phyloP scores from a whole-genome alignment of 768 basidiomycete species.

The Pleurotus salmoneostramineus region DNA sequence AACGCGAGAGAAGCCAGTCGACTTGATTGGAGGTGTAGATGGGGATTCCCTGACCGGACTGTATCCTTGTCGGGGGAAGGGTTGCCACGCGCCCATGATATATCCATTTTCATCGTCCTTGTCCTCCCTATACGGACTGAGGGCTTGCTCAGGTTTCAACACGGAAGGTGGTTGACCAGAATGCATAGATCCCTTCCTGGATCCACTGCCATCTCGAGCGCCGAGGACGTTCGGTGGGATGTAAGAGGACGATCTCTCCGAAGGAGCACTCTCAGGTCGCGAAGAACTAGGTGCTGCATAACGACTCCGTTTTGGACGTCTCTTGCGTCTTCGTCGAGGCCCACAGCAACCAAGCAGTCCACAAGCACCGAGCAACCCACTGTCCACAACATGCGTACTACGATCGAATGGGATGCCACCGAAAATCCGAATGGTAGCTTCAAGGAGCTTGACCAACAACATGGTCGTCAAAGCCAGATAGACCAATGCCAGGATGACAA shows the following conservation, averaged over 20 bases:
- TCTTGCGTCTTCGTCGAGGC: conserved; percentile 34
- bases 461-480: conserved; percentile 82
- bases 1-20: conserved; percentile 79
- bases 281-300: not conserved
- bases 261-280: conserved; percentile 11
- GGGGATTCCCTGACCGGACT: conserved; percentile 36
- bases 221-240: conserved; percentile 28
- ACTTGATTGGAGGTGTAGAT: conserved; percentile 12
- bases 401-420: conserved; percentile 82
- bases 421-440: conserved; percentile 75
- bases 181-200: conserved; percentile 46
- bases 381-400: conserved; percentile 74
- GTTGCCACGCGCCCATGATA: conserved; percentile 96
- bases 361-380: conserved; percentile 84
- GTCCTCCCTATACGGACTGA: conserved; percentile 73
- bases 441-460: conserved; percentile 80
- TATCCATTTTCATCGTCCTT: conserved; percentile 76
- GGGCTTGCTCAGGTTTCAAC: conserved; percentile 75
- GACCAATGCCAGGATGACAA: conserved; percentile 78
- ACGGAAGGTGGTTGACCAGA: conserved; percentile 68
- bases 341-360: conserved; percentile 68
- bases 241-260: conserved; percentile 40
- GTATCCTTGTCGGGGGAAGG: conserved; percentile 56
- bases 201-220: conserved; percentile 17
- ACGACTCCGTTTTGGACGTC: conserved; percentile 17